Base-by-base conservation (phyloP, 768 basidiomycete species). In the Cytidiella melzeri region DNA sequence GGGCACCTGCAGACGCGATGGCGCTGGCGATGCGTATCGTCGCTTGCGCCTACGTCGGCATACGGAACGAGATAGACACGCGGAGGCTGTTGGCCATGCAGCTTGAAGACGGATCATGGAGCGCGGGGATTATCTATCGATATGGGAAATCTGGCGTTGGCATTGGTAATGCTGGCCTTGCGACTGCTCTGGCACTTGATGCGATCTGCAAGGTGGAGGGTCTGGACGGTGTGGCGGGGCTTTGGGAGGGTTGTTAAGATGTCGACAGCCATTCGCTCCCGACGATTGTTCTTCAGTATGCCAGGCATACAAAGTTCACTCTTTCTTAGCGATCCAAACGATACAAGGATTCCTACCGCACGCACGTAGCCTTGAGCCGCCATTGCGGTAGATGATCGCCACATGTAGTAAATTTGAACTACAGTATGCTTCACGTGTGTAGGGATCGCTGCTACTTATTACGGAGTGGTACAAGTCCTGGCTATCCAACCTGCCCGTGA, bases 401-500 rank as follows among this genome's bases (percentile, higher is more conserved):
- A 26, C 25, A n/a, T 5, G n/a, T 6, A 28, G 15, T 18, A 26
- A 19, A 19, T 4, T n/a, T 24, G 18, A 10, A 36, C 10, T 18
- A 10, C 10, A 10, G 28, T 18, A 34, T 34, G n/a, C 15, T 45
- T 10, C 10, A 10, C n/a, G 10, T 57, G 45, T 47, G 3, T 52
- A 88, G 83, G 87, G 86, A 9, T 84, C 85, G 53, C 56, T 63
- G 23, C 59, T 88, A 4, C 56, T n/a, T n/a, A n/a, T 81, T 5
- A 48, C 57, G 21, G 67, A 57, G 13, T 67, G 69, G 38, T 76
- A 77, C 54, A 65, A 68, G 15, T 63, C 69, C 18, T 90, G 86
- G 85, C 84, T 85, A 0, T 68, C 69, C 49, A 61, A 69, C 4
- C 69, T 87, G 15, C 86, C 88, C 11, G 86, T 86, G 4, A 19